Conservation (phyloP, 495 filamentous ascomycete species). For the Neurospora discreta region DNA sequence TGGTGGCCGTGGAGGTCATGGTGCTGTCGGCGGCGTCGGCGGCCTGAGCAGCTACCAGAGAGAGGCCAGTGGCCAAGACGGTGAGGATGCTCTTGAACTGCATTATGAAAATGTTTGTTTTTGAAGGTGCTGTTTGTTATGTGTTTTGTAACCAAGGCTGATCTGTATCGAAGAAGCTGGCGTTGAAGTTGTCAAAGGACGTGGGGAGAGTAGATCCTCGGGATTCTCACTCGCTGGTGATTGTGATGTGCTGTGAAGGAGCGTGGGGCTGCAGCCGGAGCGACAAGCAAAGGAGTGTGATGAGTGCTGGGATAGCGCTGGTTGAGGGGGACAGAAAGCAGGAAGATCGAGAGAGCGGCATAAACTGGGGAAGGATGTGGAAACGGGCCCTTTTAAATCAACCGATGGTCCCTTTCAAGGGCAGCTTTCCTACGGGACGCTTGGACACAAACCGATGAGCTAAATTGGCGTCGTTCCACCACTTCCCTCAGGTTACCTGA, state of each 20-base stretch:
- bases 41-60: slow-evolving; percentile 15
- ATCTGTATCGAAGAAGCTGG: slow-evolving; percentile 2
- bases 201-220: neutral
- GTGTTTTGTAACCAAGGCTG: neutral
- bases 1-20: slow-evolving; percentile 31
- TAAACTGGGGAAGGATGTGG: slow-evolving; percentile 9
- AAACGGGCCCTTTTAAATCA: slow-evolving; percentile 13
- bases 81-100: slow-evolving; percentile 26
- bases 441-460: neutral
- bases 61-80: slow-evolving; percentile 20
- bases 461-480: neutral
- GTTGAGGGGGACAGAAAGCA: slow-evolving; percentile 8
- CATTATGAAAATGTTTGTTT: slow-evolving; percentile 21
- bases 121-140: neutral
- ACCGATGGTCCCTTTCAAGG: slow-evolving; percentile 1
- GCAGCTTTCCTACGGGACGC: neutral
- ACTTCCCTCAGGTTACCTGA: neutral
- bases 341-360: slow-evolving; percentile 6
- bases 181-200: neutral
- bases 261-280: slow-evolving; percentile 23
- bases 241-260: slow-evolving; percentile 14
- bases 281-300: slow-evolving; percentile 22
- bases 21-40: slow-evolving; percentile 18
- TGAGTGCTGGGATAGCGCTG: slow-evolving; percentile 14
- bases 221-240: neutral